Percentiles rank a stretch among this genome's conserved stretches.
Evolutionary conservation across 2,329 filamentous ascomycete genomes (phyloP).

Genomic region (Pseudogymnoascus sp.): DNA sequence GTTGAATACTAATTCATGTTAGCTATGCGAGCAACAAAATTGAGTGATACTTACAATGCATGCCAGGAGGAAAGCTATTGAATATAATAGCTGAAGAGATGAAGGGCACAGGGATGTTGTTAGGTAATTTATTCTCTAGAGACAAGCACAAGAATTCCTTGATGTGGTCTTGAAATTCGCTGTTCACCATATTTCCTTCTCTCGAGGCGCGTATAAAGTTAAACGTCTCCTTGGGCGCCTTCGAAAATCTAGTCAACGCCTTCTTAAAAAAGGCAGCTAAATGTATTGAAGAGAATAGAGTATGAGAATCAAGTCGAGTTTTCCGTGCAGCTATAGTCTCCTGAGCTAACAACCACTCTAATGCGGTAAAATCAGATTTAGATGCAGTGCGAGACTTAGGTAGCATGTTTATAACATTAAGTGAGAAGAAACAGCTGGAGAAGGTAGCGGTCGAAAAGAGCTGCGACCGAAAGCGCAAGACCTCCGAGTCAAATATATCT

Average conservation of each 20-base stretch:
- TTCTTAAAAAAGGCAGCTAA: conserved; percentile 15
- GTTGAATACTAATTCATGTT: conserved; percentile 13
- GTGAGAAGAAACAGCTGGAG: conserved; percentile 13
- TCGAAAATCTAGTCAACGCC: conserved; percentile 11
- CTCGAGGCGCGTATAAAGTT: conserved; percentile 17
- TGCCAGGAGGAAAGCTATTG: conserved; percentile 18
- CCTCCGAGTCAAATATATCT: conserved; percentile 11
- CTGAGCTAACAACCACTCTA: conserved; percentile 12
- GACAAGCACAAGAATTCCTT: conserved; percentile 12
- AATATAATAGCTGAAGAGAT: conserved; percentile 19
- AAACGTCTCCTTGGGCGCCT: conserved; percentile 11
- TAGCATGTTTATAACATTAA: conserved; percentile 15
- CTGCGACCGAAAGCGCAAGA: conserved; percentile 11
- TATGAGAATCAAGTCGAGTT: conserved; percentile 12
- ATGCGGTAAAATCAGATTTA: conserved; percentile 7
- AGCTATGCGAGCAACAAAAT: neutral
- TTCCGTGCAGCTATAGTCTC: conserved; percentile 11
- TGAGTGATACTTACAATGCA: conserved; percentile 17
- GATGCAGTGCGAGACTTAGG: neutral
- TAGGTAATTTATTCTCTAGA: conserved; percentile 12
- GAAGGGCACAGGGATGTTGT: conserved; percentile 14
- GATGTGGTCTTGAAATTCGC: conserved; percentile 14
- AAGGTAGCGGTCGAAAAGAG: conserved; percentile 13
- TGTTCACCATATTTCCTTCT: conserved; percentile 11
- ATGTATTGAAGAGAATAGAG: conserved; percentile 16